phyloP scores from a whole-genome alignment of 805 yeast genomes.

The Kuraishia floccosa region DNA sequence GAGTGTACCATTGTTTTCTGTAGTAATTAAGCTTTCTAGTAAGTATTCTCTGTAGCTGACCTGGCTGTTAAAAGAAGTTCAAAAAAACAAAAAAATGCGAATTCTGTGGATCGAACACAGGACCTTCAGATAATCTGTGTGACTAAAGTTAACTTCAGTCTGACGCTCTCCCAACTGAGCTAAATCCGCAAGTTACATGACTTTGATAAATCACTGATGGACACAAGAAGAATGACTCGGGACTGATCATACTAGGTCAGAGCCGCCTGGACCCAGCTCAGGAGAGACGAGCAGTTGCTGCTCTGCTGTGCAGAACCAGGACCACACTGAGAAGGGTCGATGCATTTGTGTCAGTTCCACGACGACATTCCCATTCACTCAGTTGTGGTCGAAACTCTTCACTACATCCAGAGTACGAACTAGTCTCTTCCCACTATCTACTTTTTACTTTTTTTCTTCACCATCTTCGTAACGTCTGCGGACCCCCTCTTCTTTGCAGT shows the following conservation, averaged over 20 bases:
- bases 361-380: background rate
- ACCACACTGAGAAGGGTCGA: background rate
- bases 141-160: constrained; percentile 6
- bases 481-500: constrained; percentile 13
- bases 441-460: constrained; percentile 1
- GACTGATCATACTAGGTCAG: background rate
- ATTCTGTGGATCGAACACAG: constrained; percentile 81
- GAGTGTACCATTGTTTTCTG: too few species aligned
- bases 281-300: too few species aligned
- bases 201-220: background rate
- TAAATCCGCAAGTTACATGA: constrained; percentile 4
- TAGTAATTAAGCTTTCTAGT: too few species aligned
- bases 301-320: background rate
- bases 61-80: too few species aligned
- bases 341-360: background rate
- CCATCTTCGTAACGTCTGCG: background rate
- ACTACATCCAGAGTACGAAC: background rate
- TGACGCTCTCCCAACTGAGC: constrained; percentile 9
- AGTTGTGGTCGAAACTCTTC: background rate
- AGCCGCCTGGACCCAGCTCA: too few species aligned
- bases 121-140: constrained; percentile 54
- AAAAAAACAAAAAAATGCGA: constrained; percentile 30
- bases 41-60: too few species aligned
- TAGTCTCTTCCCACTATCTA: background rate
- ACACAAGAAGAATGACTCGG: background rate